Percentiles rank a stretch among this genome's conserved stretches.
phyloP scores from a whole-genome alignment of 1,284 basidiomycete genomes.

The Ceratobasidium sp. region DNA sequence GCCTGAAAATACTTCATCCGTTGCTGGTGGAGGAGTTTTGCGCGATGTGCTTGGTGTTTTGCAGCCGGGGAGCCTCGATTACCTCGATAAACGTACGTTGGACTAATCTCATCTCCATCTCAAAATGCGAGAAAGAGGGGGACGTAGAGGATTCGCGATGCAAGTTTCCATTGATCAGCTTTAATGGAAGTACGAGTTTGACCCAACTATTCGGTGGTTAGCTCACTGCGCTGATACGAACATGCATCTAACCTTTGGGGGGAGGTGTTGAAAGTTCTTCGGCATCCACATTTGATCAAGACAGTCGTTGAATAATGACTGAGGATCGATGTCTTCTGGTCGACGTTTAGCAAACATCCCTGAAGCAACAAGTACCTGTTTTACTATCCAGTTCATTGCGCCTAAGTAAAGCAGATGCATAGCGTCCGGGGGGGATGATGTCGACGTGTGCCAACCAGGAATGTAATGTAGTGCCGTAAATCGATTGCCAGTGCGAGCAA shows the following conservation, averaged over 20 bases:
- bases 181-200: background rate
- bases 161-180: conserved; percentile 25
- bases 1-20: background rate
- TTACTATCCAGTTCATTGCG: conserved; percentile 27
- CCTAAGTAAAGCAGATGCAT: conserved; percentile 31
- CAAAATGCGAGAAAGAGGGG: conserved; percentile 9
- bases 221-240: background rate
- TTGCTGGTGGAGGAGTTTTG: conserved; percentile 7
- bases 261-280: conserved; percentile 4
- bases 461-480: conserved; percentile 26
- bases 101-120: conserved; percentile 5
- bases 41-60: background rate
- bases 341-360: background rate
- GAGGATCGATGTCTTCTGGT: no score
- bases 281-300: conserved; percentile 10
- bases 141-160: background rate
- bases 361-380: conserved; percentile 2
- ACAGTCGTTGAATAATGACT: conserved; percentile 16
- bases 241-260: conserved; percentile 6
- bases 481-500: background rate
- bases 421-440: conserved; percentile 1
- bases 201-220: background rate
- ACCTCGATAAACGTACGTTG: background rate
- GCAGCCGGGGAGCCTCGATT: background rate
- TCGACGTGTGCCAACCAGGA: conserved; percentile 24